Evolutionary conservation across 345 rosid genomes (phyloP), one percentile per base, ranked within the genome.

Genomic region (Orychophragmus violaceus): DNA sequence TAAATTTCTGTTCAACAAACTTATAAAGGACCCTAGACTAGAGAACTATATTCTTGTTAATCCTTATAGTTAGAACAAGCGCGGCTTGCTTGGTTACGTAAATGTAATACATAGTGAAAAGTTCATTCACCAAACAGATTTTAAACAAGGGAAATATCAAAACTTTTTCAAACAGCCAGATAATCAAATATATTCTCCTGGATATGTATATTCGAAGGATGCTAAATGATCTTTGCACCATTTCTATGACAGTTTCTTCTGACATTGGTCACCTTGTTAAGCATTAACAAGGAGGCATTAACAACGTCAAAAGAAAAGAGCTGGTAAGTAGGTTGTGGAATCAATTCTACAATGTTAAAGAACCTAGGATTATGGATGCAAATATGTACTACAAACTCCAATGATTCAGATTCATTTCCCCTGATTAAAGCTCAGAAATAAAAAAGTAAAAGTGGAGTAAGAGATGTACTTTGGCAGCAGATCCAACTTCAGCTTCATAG

Each of bases 401-500:
- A 66, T n/a, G 21, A 66, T 42, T 29, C 28, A 37, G 11, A 48
- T 21, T 24, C 11, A 36, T 1, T 5, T 24, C 2, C 9, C 3
- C 1, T 0, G 13, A 14, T 5, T n/a, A 46, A 46, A 50, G 8
- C 16, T 13, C 42, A 1, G n/a, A 39, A 37, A 23, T 0, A 3
- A 11, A 32, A 32, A 11, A 33, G n/a, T n/a, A 10, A 52, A 62
- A 23, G 50, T 14, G 16, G 32, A 57, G 46, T 35, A 30, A 2
- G 62, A 52, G 58, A 11, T 62, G 36, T 83, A 94, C 97, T 77
- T 94, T 94, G 14, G 86, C 81, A 41, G 95, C 85, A 67, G 97
- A 85, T 51, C 97, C 97, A 64, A 91, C 87, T 86, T 94, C 95
- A 64, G 97, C 96, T 84, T 94, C 97, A 56, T 91, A 94, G 57